phyloP scores from a whole-genome alignment of 1,284 basidiomycete genomes.

The Psilocybe mexicana region DNA sequence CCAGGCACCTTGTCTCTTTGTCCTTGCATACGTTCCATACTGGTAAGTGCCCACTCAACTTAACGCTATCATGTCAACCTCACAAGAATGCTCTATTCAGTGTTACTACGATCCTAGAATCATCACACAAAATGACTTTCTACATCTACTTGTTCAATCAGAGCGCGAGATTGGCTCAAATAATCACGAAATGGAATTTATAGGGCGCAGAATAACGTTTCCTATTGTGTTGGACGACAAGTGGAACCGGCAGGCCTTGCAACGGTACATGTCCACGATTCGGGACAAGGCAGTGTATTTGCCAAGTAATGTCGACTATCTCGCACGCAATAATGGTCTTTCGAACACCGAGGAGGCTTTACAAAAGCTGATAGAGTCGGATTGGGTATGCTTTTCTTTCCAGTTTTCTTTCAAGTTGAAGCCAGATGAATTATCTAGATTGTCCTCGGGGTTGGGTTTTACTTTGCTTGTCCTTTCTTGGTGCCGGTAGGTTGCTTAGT shows the following conservation, averaged over 20 bases:
- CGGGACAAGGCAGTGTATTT: slow-evolving; percentile 65
- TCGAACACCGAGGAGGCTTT: slow-evolving; percentile 43
- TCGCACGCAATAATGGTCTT: slow-evolving; percentile 65
- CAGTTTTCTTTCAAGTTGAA: not conserved
- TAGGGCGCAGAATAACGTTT: slow-evolving; percentile 54
- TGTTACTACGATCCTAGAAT: slow-evolving; percentile 49
- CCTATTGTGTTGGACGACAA: slow-evolving; percentile 67
- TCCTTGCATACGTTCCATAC: slow-evolving; percentile 59
- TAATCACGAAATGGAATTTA: slow-evolving; percentile 44
- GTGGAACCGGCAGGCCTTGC: slow-evolving; percentile 56
- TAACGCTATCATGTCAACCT: not conserved
- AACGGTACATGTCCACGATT: slow-evolving; percentile 55
- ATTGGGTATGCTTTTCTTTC: slow-evolving; percentile 49
- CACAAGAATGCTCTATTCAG: slow-evolving; percentile 27
- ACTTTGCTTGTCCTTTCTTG: slow-evolving; percentile 61
- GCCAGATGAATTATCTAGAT: slow-evolving; percentile 36
- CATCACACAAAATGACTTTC: slow-evolving; percentile 41
- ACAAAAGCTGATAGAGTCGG: slow-evolving; percentile 43
- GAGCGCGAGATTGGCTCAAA: slow-evolving; percentile 42
- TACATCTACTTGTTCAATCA: slow-evolving; percentile 39
- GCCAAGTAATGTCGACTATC: slow-evolving; percentile 68
- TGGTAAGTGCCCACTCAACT: slow-evolving; percentile 34
- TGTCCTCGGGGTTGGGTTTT: slow-evolving; percentile 63
- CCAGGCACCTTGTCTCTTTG: slow-evolving; percentile 45
- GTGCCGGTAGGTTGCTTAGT: slow-evolving; percentile 44